phyloP scores from a whole-genome alignment of 164 flowering plant species.

The Sedum album region DNA sequence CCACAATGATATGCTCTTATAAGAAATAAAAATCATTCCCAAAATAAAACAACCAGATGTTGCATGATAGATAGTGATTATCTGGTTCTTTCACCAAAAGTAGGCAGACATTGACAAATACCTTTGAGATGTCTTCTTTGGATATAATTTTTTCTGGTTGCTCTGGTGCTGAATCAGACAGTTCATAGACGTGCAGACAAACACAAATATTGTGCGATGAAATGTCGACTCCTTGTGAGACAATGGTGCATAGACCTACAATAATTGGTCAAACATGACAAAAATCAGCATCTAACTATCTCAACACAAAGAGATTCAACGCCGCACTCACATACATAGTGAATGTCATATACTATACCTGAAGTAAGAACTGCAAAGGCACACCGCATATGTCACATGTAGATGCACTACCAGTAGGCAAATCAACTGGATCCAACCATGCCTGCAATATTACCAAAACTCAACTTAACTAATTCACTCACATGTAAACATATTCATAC shows the following conservation, averaged over 20 bases:
- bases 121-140: conserved; percentile 59
- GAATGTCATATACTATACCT: conserved; percentile 49
- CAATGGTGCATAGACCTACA: neutral
- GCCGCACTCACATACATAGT: no score
- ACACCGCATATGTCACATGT: conserved; percentile 65
- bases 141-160: conserved; percentile 66
- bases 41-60: no score
- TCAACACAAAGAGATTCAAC: no score
- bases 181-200: conserved; percentile 74
- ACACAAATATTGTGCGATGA: conserved; percentile 42
- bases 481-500: no score
- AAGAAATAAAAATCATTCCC: no score
- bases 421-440: conserved; percentile 79
- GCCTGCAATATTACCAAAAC: conserved; percentile 56
- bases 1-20: no score
- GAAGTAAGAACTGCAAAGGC: conserved; percentile 81
- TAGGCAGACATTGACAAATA: conserved; percentile 16
- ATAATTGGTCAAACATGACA: neutral
- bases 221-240: no score
- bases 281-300: no score
- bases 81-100: neutral
- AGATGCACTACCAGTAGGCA: conserved; percentile 54
- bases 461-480: no score
- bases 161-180: conserved; percentile 80
- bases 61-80: no score